A percentile compares a stretch with the other conserved stretches of the same genome.
Evolutionary conservation across 306 rosid species (phyloP).

Genomic region (Macrotyloma uniflorum): DNA sequence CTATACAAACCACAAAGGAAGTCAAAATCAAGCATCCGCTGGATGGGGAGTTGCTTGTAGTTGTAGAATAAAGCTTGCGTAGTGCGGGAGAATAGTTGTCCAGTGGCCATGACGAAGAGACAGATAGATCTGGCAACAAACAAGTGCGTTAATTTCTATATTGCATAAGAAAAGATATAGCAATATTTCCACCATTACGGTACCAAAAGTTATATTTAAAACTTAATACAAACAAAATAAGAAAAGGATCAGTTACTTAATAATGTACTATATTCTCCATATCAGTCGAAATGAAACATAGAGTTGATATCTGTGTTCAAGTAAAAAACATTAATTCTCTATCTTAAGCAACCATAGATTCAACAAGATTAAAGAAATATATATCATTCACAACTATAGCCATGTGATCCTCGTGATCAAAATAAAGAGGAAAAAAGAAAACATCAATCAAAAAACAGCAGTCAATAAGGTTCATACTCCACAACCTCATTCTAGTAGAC

Average conservation of each 20-base stretch:
- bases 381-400: neutral
- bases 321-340: neutral
- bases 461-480: neutral
- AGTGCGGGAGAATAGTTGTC: slow-evolving; percentile 89
- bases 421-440: neutral
- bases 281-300: slow-evolving; percentile 6
- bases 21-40: slow-evolving; percentile 99
- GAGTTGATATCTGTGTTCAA: neutral
- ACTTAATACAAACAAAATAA: neutral
- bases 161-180: slow-evolving; percentile 21
- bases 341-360: neutral
- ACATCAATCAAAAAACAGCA: slow-evolving; percentile 10
- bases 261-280: neutral
- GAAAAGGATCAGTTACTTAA: neutral
- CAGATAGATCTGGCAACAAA: slow-evolving; percentile 51
- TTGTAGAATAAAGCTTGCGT: slow-evolving; percentile 96
- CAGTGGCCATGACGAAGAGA: slow-evolving; percentile 76
- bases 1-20: slow-evolving; percentile 84
- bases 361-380: neutral
- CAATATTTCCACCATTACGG: neutral
- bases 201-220: slow-evolving; percentile 13
- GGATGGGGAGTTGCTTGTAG: slow-evolving; percentile 98
- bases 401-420: slow-evolving; percentile 12
- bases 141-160: slow-evolving; percentile 26
- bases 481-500: neutral